A percentile compares a stretch with the other conserved stretches of the same genome.
Evolutionary conservation across 495 filamentous ascomycete species (phyloP).

Genomic region (Neurospora intermedia): DNA sequence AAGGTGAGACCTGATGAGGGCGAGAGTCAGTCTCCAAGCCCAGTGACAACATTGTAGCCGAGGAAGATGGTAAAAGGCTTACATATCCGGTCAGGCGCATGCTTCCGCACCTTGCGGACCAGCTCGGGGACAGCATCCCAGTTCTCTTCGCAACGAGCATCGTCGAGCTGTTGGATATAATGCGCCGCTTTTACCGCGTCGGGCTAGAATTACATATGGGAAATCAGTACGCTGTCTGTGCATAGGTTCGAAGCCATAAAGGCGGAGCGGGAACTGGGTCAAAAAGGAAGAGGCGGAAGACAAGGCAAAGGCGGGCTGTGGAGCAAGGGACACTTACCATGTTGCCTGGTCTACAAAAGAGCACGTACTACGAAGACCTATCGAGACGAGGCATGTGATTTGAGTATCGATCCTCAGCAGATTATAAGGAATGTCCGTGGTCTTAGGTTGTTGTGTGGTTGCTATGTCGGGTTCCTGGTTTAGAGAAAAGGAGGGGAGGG

Average conservation of each 20-base stretch:
- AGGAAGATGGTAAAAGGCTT: slow-evolving; percentile 19
- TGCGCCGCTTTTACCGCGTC: slow-evolving; percentile 58
- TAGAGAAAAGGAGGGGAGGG: neutral
- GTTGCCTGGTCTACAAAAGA: slow-evolving; percentile 14
- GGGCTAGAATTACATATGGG: slow-evolving; percentile 15
- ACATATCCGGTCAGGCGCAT: slow-evolving; percentile 83
- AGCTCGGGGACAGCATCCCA: slow-evolving; percentile 89
- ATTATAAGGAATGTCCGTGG: neutral
- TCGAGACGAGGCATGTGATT: slow-evolving; percentile 19
- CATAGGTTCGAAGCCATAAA: neutral
- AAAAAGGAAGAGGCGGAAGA: neutral
- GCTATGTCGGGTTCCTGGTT: neutral
- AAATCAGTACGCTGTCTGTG: neutral
- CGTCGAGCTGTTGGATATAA: slow-evolving; percentile 72
- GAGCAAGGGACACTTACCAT: slow-evolving; percentile 13
- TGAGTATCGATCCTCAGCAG: slow-evolving; percentile 10
- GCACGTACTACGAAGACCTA: slow-evolving; percentile 24
- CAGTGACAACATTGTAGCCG: slow-evolving; percentile 1
- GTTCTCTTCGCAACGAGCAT: slow-evolving; percentile 73
- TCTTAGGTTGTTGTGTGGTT: neutral
- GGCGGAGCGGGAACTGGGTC: neutral
- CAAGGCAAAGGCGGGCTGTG: neutral
- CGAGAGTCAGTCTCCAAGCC: neutral
- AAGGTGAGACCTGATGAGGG: slow-evolving; percentile 54
- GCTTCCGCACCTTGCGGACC: slow-evolving; percentile 82